Conservation (phyloP, 805 yeast genomes). For the Middelhovenomyces tepae region DNA sequence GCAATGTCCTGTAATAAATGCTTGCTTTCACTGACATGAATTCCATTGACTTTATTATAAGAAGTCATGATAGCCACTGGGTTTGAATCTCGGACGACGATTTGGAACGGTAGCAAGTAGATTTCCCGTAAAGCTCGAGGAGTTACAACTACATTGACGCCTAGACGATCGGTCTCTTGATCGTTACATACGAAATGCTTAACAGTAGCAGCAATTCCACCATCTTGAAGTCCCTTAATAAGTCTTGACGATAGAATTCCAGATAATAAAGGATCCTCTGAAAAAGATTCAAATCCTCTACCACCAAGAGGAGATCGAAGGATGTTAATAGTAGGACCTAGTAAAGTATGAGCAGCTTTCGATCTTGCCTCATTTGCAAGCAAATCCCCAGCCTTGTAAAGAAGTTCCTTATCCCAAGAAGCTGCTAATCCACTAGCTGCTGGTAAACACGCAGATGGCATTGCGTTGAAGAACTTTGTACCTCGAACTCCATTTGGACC, state of each 20-base stretch:
- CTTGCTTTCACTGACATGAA: slow-evolving; percentile 42
- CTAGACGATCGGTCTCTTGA: slow-evolving; percentile 45
- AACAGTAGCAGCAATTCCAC: slow-evolving; percentile 45
- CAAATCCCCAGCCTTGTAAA: slow-evolving; percentile 41
- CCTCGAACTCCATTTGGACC: slow-evolving; percentile 64
- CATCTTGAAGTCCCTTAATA: slow-evolving; percentile 46
- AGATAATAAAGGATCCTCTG: slow-evolving; percentile 50
- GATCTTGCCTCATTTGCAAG: slow-evolving; percentile 45
- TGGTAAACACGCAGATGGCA: slow-evolving; percentile 51
- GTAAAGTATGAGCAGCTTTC: slow-evolving; percentile 43
- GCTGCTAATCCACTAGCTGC: slow-evolving; percentile 54
- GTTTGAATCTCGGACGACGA: slow-evolving; percentile 43
- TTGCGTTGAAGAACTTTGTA: slow-evolving; percentile 42
- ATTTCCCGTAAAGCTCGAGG: slow-evolving; percentile 59
- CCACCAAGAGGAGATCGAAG: slow-evolving; percentile 54
- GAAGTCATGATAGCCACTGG: slow-evolving; percentile 55
- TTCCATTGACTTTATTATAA: slow-evolving; percentile 56
- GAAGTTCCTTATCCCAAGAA: slow-evolving; percentile 44
- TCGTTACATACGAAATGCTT: slow-evolving; percentile 61
- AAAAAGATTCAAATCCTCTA: slow-evolving; percentile 52
- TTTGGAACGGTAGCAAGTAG: slow-evolving; percentile 54
- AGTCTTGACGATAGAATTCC: slow-evolving; percentile 41
- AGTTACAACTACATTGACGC: slow-evolving; percentile 41
- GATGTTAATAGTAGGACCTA: slow-evolving; percentile 46
- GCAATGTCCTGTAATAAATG: slow-evolving; percentile 38